Base-by-base conservation (phyloP, 2,329 filamentous ascomycete genomes). In the Clarireedia hainanense region DNA sequence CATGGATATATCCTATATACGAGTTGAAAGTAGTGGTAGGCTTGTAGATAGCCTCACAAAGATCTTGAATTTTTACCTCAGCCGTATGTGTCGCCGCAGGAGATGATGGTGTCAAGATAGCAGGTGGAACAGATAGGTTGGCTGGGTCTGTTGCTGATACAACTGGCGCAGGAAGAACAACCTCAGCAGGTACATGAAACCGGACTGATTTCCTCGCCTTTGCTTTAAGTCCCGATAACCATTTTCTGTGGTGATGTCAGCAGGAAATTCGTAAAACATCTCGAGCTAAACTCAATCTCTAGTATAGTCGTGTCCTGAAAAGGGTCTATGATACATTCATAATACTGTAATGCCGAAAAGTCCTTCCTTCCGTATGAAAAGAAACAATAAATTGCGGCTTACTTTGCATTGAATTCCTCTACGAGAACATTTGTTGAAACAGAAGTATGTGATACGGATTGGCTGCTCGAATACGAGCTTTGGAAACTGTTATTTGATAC, bases 1-100 rank as follows among this genome's bases (percentile, higher is more conserved):
- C 61, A 2, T 47, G 36, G 4, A 64, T 48, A 51, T 61, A 64
- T 5, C 61, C 61, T 4, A 63, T 37, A 24, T 50, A 54, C 4
- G 50, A 17, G 5, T 39, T 23, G 27, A 24, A 39, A 30, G 24
- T 40, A 4, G n/a, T 39, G 24, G 15, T 39, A 6, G 17, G 30
- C 5, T 10, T 9, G 24, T 27, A 27, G 24, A 64, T 14, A 7
- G 55, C 17, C n/a, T 56, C 58, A 34, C 63, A 64, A 2, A 64
- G 40, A 50, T 61, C 57, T 7, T 60, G 45, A 17, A 64, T 64
- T 34, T 55, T 49, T n/a, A 54, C 15, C 34, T 50, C 27, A n/a
- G 40, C 17, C 6, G 23, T 5, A 23, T 7, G 24, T 47, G 10
- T 14, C 2, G 17, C 30, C 7, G 20, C 3, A 20, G 20, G 3